Percentiles rank a stretch among this genome's conserved stretches.
phyloP scores from a whole-genome alignment of 306 rosid genomes.

The Casuarina glauca region DNA sequence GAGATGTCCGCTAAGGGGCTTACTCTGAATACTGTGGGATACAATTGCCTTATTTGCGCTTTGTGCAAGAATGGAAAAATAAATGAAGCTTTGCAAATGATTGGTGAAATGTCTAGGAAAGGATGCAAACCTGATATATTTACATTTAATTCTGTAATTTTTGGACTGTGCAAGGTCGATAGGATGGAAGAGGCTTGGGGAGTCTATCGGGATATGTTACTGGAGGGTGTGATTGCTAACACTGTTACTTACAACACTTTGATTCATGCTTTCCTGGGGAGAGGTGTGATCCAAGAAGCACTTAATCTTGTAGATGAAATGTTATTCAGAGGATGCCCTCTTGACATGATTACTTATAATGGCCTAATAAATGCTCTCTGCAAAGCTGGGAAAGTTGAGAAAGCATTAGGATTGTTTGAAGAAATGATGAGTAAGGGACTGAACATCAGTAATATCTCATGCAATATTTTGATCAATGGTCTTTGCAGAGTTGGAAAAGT shows the following conservation, averaged over 20 bases:
- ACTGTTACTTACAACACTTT: slow-evolving; percentile 84
- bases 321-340: slow-evolving; percentile 75
- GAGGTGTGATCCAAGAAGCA: slow-evolving; percentile 60
- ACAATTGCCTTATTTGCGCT: slow-evolving; percentile 72
- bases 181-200: slow-evolving; percentile 67
- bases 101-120: slow-evolving; percentile 58
- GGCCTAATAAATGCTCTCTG: slow-evolving; percentile 81
- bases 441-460: slow-evolving; percentile 48
- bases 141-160: slow-evolving; percentile 75
- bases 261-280: slow-evolving; percentile 63
- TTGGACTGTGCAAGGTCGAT: slow-evolving; percentile 66
- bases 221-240: slow-evolving; percentile 85
- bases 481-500: slow-evolving; percentile 71
- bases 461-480: slow-evolving; percentile 79
- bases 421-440: slow-evolving; percentile 79
- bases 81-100: slow-evolving; percentile 57
- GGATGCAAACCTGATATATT: slow-evolving; percentile 84
- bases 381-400: slow-evolving; percentile 68
- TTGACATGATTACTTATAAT: slow-evolving; percentile 75
- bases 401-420: slow-evolving; percentile 64
- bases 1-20: slow-evolving; percentile 71
- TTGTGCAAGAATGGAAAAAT: slow-evolving; percentile 62
- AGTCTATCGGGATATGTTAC: slow-evolving; percentile 69
- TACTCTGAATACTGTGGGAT: slow-evolving; percentile 65
- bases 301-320: slow-evolving; percentile 79